A percentile compares a stretch with the other conserved stretches of the same genome.
These are phyloP conservation scores for Macrolepiota albuminosa DNA, from an alignment of 768 basidiomycete species.

Conservation along the genomic window DNA sequence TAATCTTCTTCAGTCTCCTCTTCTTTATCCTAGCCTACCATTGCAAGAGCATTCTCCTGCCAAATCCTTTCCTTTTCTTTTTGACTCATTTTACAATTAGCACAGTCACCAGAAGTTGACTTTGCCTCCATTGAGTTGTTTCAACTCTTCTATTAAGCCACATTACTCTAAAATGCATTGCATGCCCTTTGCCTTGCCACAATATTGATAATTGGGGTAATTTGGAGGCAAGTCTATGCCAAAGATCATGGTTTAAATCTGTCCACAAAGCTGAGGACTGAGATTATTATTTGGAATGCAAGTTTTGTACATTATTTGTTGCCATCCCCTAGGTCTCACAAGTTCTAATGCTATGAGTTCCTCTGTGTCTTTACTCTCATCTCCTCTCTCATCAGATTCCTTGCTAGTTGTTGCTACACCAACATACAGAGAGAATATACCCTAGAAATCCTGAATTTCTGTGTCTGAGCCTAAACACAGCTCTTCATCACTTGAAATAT, in stretches of 20 bases:
- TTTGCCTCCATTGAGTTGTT: neutral
- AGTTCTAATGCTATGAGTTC: too few species aligned
- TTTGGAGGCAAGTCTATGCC: neutral
- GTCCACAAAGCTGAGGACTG: neutral
- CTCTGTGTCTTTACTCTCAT: too few species aligned
- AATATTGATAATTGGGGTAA: slow-evolving; percentile 5
- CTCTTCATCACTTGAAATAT: too few species aligned
- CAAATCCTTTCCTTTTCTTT: neutral
- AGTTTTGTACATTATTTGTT: neutral
- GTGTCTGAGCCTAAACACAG: too few species aligned
- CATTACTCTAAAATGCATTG: slow-evolving; percentile 3
- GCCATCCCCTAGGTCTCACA: slow-evolving; percentile 6
- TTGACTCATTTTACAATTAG: neutral
- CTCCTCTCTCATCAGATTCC: too few species aligned
- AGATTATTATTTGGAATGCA: slow-evolving; percentile 1
- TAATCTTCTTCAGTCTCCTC: neutral
- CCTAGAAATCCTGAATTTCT: too few species aligned
- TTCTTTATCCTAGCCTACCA: neutral
- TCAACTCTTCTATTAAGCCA: neutral
- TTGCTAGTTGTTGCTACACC: too few species aligned
- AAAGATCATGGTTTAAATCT: slow-evolving; percentile 5
- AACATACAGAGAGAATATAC: too few species aligned
- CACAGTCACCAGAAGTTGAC: neutral
- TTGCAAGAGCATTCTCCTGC: neutral
- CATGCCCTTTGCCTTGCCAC: slow-evolving; percentile 4